Evolutionary conservation across 2,329 filamentous ascomycete genomes (phyloP), one percentile per base, ranked within the genome.

Genomic region (Aureobasidium sp.): DNA sequence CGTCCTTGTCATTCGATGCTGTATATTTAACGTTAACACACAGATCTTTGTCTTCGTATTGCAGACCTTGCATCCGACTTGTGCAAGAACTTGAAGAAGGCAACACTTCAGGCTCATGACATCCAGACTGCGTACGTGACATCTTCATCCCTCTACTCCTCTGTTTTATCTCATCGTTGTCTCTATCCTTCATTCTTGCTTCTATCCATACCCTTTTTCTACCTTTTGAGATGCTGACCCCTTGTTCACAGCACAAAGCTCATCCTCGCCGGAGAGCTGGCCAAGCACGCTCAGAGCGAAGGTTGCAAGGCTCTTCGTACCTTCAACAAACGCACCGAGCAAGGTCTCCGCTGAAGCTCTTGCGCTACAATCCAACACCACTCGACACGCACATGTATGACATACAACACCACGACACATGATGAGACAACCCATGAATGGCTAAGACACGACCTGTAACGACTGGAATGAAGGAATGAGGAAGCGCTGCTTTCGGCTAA

Each of bases 41-140:
- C 15, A 60, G 57, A 60, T 25, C 15, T 60, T 2, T 49, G 15
- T 8, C n/a, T 12, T 12, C 45, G 57, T 9, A 51, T 61, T 9
- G 29, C 44, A 22, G 47, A 51, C 8, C 14, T 25, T 0, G 47
- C 57, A 11, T 29, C 8, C 1, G 31, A 34, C 17, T n/a, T 61
- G n/a, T 61, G 57, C 57, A 61, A 61, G 57, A 61, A 61, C 20
- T 12, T 34, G 25, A 61, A 52, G 34, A 41, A 37, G 5, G 1
- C 36, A 4, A 61, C 47, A 0, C 39, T 61, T 0, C 17, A n/a
- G n/a, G 57, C 57, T 29, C 45, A 44, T 14, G 57, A 61, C 7
- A 44, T 61, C 8, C 57, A 52, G 20, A 25, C 36, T 15, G 57
- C 57, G 57, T 61, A 36, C 42, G 57, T 52, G 3, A 36, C 37